Conservation (phyloP, 2,329 filamentous ascomycete species). For the Aureobasidium sp. region DNA sequence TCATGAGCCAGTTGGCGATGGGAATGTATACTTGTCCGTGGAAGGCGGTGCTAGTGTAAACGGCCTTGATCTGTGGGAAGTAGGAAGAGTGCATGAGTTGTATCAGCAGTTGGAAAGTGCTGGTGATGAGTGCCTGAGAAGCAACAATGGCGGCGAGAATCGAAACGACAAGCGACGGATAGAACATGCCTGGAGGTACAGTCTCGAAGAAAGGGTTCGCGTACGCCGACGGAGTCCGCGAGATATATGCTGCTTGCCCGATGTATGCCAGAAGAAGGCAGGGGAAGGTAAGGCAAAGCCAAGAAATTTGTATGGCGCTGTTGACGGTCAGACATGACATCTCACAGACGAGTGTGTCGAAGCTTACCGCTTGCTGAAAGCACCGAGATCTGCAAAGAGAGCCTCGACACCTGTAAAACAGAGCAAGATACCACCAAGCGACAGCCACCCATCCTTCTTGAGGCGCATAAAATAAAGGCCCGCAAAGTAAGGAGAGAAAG, state of each 20-base stretch:
- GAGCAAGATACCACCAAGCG: conserved; percentile 60
- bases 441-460: conserved; percentile 54
- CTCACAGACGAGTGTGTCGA: neutral
- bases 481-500: conserved; percentile 51
- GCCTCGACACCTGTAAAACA: conserved; percentile 75
- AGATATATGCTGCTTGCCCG: conserved; percentile 70
- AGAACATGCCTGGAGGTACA: conserved; percentile 60
- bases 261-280: conserved; percentile 61
- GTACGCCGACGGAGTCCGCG: conserved; percentile 52
- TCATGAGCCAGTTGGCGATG: conserved; percentile 67
- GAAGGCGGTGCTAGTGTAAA: conserved; percentile 63
- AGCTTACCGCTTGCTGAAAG: conserved; percentile 50
- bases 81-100: conserved; percentile 69
- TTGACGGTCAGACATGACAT: conserved; percentile 16
- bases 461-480: conserved; percentile 56
- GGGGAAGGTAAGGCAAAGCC: conserved; percentile 55
- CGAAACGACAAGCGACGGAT: conserved; percentile 61
- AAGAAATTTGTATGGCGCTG: conserved; percentile 64
- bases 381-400: conserved; percentile 70
- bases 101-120: conserved; percentile 61
- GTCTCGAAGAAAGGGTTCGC: conserved; percentile 69
- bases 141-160: conserved; percentile 61
- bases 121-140: conserved; percentile 72
- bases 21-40: conserved; percentile 74
- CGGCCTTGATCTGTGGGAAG: conserved; percentile 67